phyloP scores from a whole-genome alignment of 495 filamentous ascomycete genomes.

The Trichodelitschia bisporula region DNA sequence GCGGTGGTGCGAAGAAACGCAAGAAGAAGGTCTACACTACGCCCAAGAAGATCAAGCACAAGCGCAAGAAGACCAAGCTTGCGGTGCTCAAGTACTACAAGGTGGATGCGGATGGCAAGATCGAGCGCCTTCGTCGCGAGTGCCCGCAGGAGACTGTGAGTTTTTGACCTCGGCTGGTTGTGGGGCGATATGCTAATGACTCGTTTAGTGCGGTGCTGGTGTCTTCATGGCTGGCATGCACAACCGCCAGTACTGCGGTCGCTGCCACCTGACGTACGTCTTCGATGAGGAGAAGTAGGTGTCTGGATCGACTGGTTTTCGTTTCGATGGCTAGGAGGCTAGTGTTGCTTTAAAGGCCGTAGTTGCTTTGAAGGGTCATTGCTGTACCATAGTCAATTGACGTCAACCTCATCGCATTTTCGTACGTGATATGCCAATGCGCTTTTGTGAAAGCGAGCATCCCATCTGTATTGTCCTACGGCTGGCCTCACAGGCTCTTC shows the following conservation, averaged over 20 bases:
- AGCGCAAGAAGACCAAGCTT: conserved; percentile 99
- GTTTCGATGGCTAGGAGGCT: too few species aligned
- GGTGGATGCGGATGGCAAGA: conserved; percentile 98
- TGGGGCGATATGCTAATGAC: conserved; percentile 14
- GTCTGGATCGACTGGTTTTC: too few species aligned
- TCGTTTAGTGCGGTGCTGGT: conserved; percentile 75
- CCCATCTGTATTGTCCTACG: too few species aligned
- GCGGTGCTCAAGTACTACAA: conserved; percentile 99
- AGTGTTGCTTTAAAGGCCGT: too few species aligned
- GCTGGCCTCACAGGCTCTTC: too few species aligned
- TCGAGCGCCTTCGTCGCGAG: conserved; percentile 95
- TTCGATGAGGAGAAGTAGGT: conserved; percentile 75
- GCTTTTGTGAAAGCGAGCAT: too few species aligned
- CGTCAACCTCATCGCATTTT: too few species aligned
- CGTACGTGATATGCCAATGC: too few species aligned
- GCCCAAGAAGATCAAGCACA: conserved; percentile 99
- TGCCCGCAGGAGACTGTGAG: conserved; percentile 79
- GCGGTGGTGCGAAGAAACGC: conserved; percentile 94
- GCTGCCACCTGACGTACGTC: conserved; percentile 99
- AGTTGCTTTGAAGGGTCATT: too few species aligned
- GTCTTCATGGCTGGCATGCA: conserved; percentile 99
- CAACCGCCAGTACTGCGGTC: conserved; percentile 98
- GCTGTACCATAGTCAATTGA: too few species aligned
- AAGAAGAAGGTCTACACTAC: conserved; percentile 99
- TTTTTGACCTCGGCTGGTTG: conserved; percentile 6